These are phyloP conservation scores for carrot (Daucus carota) DNA, from an alignment of 129 eudicot genomes.

Conservation along the genomic window DNA sequence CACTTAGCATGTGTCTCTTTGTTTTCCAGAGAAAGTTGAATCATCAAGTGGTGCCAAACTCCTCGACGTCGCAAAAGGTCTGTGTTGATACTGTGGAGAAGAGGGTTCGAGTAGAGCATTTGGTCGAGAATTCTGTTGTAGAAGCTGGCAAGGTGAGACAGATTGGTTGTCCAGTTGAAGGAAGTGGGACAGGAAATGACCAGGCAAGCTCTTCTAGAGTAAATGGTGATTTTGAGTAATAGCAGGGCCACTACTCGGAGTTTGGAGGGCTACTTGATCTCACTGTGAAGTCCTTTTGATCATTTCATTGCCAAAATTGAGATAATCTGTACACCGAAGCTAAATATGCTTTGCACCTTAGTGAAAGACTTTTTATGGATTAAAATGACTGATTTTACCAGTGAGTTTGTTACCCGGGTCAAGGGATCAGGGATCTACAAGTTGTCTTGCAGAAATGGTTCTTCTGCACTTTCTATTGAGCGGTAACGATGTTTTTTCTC, in stretches of 20 bases:
- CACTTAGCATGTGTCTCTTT: no score
- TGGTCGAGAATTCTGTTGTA: not conserved
- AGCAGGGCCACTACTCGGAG: not conserved
- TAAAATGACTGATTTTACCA: no score
- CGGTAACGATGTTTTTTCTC: no score
- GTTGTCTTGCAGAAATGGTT: no score
- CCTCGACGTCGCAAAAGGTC: no score
- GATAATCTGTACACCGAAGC: not conserved
- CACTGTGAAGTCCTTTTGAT: not conserved
- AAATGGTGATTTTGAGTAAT: not conserved
- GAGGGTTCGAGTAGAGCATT: not conserved
- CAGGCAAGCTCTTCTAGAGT: not conserved
- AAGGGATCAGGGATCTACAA: no score
- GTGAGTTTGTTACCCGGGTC: no score
- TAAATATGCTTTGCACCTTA: not conserved
- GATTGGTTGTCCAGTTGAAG: not conserved
- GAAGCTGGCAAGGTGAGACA: not conserved
- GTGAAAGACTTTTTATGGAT: not conserved
- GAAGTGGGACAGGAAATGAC: not conserved
- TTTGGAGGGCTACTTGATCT: not conserved
- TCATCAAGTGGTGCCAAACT: no score
- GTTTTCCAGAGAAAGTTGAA: no score
- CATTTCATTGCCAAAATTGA: not conserved
- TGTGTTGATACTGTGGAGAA: no score
- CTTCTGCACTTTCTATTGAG: no score